Conservation (phyloP, 1,139 yeast genomes). For the Taiozyma sp. region DNA sequence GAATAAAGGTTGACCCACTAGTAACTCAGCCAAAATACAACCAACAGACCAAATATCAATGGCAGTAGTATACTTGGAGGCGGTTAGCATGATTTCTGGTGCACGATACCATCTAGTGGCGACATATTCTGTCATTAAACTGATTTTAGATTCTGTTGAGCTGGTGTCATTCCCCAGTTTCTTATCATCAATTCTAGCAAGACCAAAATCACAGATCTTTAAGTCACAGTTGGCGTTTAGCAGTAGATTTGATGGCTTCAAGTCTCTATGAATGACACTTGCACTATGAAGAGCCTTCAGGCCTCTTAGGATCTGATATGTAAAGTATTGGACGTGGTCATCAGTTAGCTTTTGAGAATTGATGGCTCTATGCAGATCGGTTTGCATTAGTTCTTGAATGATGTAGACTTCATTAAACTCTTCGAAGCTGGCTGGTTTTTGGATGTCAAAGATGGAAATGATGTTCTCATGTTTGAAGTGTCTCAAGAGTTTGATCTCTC, state of each 20-base stretch:
- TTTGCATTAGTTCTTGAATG: conserved; percentile 70
- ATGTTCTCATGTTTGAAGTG: conserved; percentile 92
- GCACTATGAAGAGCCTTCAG: conserved; percentile 62
- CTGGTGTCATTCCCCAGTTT: conserved; percentile 62
- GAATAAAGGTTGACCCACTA: conserved; percentile 57
- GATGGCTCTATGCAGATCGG: conserved; percentile 59
- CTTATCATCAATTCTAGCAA: conserved; percentile 82
- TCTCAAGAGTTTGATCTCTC: conserved; percentile 82
- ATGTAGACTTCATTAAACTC: conserved; percentile 65
- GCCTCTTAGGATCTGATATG: conserved; percentile 61
- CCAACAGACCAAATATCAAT: conserved; percentile 82
- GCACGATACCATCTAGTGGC: conserved; percentile 83
- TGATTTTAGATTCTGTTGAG: conserved; percentile 33
- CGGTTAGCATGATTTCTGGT: conserved; percentile 72
- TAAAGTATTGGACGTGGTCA: conserved; percentile 66
- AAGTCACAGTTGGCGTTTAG: conserved; percentile 88
- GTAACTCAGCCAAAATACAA: conserved; percentile 65
- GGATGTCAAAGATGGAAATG: conserved; percentile 88
- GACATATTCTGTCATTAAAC: conserved; percentile 66
- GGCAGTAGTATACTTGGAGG: conserved; percentile 65
- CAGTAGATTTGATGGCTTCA: conserved; percentile 83
- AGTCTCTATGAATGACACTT: conserved; percentile 77
- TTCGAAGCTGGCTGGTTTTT: conserved; percentile 66
- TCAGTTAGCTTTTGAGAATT: conserved; percentile 48
- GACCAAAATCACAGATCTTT: conserved; percentile 90